Base-by-base conservation (phyloP, 495 filamentous ascomycete species). In the Daldinia caldariorum region DNA sequence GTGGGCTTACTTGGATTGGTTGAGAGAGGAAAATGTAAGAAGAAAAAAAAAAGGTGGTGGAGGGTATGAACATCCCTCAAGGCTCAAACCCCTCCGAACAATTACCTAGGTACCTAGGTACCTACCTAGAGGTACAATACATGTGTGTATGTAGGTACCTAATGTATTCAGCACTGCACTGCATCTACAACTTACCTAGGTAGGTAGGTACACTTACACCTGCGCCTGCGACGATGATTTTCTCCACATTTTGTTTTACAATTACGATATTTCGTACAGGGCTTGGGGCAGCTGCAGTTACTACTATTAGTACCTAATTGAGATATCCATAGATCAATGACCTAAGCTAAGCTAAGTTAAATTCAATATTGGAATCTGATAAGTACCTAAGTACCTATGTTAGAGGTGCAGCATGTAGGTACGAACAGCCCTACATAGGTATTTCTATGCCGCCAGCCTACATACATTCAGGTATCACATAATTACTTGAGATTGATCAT, bases 221-320 rank as follows among this genome's bases (percentile, higher is more conserved):
- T 26, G 26, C 26, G 26, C 26, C 38, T 14, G 39, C 14, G 32
- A 59, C 34, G 6, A 31, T 49, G 58, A 22, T 26, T 9, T 14
- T 57, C 61, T 57, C 50, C 50, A 57, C 51, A 35, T 38, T 47
- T 32, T 49, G 7, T 54, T 64, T 61, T 37, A 56, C 56, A 39
- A 35, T 35, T 53, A 18, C 16, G 31, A 6, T 53, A 37, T 18
- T 26, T 26, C 26, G 26, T 26, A 26, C 26, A 26, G 26, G 26
- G 26, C 26, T 26, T 26, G 26, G 26, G 26, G 26, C 26, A 16
- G 16, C 60, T 55, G 29, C 58, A 58, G 50, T 68, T 72, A 68
- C 39, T 47, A 32, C n/a, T n/a, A n/a, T 34, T 34, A 34, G 32
- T 34, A 34, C 32, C 32, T 4, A 7, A 7, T 34, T n/a, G n/a